These are phyloP conservation scores for Parietaria judaica DNA, from an alignment of 306 rosid genomes.

Conservation along the genomic window DNA sequence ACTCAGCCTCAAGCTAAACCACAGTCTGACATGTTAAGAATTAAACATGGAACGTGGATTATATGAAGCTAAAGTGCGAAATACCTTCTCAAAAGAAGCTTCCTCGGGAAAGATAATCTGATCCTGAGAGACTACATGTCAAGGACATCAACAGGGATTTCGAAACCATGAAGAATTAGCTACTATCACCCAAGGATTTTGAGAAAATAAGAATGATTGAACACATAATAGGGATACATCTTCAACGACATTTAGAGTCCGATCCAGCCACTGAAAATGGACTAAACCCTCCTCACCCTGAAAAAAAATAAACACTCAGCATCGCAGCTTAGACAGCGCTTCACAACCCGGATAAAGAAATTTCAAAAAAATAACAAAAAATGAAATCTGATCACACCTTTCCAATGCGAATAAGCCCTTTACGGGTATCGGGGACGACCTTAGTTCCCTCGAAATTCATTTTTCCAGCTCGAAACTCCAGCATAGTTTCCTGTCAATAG, in stretches of 20 bases:
- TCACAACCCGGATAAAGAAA: background rate
- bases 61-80: slow-evolving; percentile 3
- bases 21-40: background rate
- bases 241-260: slow-evolving; percentile 60
- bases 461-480: slow-evolving; percentile 95
- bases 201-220: too few relatives aligned
- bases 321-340: background rate
- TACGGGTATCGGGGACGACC: slow-evolving; percentile 72
- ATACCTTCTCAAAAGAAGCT: slow-evolving; percentile 90
- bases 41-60: background rate
- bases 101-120: slow-evolving; percentile 90
- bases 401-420: slow-evolving; percentile 84
- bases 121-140: slow-evolving; percentile 53
- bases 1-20: slow-evolving; percentile 7
- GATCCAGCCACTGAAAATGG: slow-evolving; percentile 96
- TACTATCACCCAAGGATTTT: background rate
- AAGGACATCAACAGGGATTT: slow-evolving; percentile 29
- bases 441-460: slow-evolving; percentile 61
- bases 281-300: slow-evolving; percentile 90
- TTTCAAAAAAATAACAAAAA: background rate
- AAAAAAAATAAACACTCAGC: slow-evolving; percentile 21
- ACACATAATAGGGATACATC: slow-evolving; percentile 68
- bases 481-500: slow-evolving; percentile 56
- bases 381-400: slow-evolving; percentile 40
- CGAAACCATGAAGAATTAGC: background rate